Conservation (phyloP, 2,329 filamentous ascomycete genomes). For the Cadophora gregata region DNA sequence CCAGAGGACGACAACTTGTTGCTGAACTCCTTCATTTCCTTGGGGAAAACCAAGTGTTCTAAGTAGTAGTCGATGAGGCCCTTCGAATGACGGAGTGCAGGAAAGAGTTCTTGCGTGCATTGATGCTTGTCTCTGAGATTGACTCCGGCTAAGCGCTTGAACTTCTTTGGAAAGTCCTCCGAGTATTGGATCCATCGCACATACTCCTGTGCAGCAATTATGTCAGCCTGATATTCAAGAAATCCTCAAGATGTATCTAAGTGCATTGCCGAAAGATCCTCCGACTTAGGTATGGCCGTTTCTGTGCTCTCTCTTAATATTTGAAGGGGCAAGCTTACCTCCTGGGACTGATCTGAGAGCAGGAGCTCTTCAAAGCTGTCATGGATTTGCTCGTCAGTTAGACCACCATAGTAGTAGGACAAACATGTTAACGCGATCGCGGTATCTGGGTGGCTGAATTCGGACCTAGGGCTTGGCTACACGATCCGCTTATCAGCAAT, state of each 20-base stretch:
- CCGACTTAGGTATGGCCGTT: too few species aligned
- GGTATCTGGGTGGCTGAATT: conserved; percentile 68
- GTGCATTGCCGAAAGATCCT: too few species aligned
- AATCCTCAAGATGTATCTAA: not conserved
- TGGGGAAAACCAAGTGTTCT: conserved; percentile 61
- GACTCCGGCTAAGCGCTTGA: conserved; percentile 54
- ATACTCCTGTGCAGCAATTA: conserved; percentile 51
- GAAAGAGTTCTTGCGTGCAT: conserved; percentile 58
- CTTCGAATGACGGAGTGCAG: conserved; percentile 57
- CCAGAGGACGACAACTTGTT: conserved; percentile 68
- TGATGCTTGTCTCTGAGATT: conserved; percentile 62
- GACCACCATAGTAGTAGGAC: conserved; percentile 62
- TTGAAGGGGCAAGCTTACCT: conserved; percentile 20
- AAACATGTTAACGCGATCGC: conserved; percentile 61
- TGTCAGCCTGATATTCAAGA: not conserved
- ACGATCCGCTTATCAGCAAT: conserved; percentile 14
- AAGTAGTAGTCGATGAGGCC: conserved; percentile 68
- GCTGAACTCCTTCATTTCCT: conserved; percentile 66
- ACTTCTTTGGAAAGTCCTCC: conserved; percentile 45
- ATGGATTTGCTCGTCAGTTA: conserved; percentile 57
- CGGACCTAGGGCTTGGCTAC: conserved; percentile 57
- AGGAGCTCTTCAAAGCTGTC: conserved; percentile 54
- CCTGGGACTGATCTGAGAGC: conserved; percentile 56
- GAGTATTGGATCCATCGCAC: conserved; percentile 52
- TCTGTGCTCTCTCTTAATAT: not conserved